These are phyloP conservation scores for Calvatia gigantea DNA, from an alignment of 768 basidiomycete species.

Conservation along the genomic window DNA sequence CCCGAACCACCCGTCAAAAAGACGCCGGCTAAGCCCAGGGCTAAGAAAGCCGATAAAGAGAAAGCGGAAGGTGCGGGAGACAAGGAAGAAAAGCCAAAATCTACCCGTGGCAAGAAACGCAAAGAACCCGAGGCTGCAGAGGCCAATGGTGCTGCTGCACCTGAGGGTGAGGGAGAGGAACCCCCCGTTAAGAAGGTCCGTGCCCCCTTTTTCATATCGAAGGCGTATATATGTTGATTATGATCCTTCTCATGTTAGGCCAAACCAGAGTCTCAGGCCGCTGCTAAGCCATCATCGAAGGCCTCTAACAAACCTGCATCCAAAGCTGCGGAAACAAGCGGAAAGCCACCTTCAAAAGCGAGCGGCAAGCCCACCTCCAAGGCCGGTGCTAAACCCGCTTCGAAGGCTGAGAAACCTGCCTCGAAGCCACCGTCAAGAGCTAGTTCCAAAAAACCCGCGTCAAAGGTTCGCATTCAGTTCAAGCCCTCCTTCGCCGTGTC, in stretches of 20 bases:
- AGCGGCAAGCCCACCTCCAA: conserved; percentile 40
- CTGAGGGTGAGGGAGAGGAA: conserved; percentile 31
- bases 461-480: conserved; percentile 41
- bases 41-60: conserved; percentile 47
- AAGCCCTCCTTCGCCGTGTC: conserved; percentile 1
- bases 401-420: conserved; percentile 38
- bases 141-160: conserved; percentile 32
- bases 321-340: conserved; percentile 22
- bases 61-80: conserved; percentile 31
- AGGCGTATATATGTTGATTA: background rate
- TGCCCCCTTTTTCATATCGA: background rate
- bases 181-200: conserved; percentile 67
- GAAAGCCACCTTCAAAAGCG: conserved; percentile 24
- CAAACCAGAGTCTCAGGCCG: conserved; percentile 40
- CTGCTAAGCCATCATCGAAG: conserved; percentile 39
- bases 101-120: conserved; percentile 38
- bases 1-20: conserved; percentile 51
- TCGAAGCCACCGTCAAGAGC: conserved; percentile 60
- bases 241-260: conserved; percentile 26
- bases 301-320: conserved; percentile 42
- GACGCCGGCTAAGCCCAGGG: conserved; percentile 58
- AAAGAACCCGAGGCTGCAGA: conserved; percentile 35
- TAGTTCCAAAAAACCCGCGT: conserved; percentile 60
- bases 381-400: conserved; percentile 38
- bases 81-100: conserved; percentile 56